Percentiles rank a stretch among this genome's conserved stretches.
phyloP scores from a whole-genome alignment of 495 filamentous ascomycete species.

The Astrothelium macrocarpum region DNA sequence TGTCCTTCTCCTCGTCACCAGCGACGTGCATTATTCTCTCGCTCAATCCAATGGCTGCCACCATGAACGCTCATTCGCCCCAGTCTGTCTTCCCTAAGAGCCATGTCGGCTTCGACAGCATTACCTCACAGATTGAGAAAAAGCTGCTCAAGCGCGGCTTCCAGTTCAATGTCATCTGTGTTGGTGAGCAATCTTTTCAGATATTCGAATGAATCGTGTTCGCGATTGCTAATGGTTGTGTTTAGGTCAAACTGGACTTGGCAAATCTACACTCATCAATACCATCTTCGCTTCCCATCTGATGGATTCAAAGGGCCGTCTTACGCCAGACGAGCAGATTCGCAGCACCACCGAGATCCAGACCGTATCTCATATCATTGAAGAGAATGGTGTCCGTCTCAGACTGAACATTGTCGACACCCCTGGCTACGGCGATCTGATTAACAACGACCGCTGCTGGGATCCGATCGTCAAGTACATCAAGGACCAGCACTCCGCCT shows the following conservation, averaged over 20 bases:
- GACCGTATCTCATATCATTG: slow-evolving; percentile 94
- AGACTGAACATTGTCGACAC: slow-evolving; percentile 74
- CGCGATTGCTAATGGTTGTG: background rate
- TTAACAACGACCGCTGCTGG: slow-evolving; percentile 80
- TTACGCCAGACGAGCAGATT: slow-evolving; percentile 83
- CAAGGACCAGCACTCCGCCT: slow-evolving; percentile 99
- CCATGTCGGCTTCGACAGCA: slow-evolving; percentile 99
- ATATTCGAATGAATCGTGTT: background rate
- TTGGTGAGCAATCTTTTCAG: slow-evolving; percentile 57
- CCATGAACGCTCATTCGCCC: slow-evolving; percentile 38
- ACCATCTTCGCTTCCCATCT: slow-evolving; percentile 99
- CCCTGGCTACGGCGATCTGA: slow-evolving; percentile 69
- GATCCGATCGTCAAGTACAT: slow-evolving; percentile 99
- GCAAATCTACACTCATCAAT: slow-evolving; percentile 98
- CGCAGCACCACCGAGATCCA: slow-evolving; percentile 97
- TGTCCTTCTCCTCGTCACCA: background rate
- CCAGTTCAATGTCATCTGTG: slow-evolving; percentile 99
- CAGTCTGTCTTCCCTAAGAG: slow-evolving; percentile 76
- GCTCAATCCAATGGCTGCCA: slow-evolving; percentile 41
- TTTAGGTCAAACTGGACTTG: slow-evolving; percentile 92
- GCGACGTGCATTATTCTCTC: background rate
- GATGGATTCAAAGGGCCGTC: slow-evolving; percentile 94
- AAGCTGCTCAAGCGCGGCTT: slow-evolving; percentile 99
- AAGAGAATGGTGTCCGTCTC: slow-evolving; percentile 84
- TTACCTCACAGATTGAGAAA: slow-evolving; percentile 94